Evolutionary conservation across 495 filamentous ascomycete species (phyloP).

Genomic region (Staphylotrichum tortipilum): DNA sequence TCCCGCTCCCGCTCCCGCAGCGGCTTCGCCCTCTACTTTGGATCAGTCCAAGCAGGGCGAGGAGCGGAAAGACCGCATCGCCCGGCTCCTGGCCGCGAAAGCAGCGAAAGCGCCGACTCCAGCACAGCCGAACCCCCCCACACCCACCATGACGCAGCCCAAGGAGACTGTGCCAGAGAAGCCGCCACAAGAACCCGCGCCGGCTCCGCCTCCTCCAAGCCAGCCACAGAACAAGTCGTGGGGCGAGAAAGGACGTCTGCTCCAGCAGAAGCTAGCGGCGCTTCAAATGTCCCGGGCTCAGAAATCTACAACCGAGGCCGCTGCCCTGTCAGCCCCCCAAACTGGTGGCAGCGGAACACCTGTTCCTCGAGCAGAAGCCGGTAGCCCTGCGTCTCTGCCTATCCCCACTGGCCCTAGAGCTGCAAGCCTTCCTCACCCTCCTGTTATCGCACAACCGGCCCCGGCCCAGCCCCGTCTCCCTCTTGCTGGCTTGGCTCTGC

Average conservation of each 20-base stretch:
- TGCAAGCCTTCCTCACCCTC: neutral
- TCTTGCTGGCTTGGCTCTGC: slow-evolving; percentile 8
- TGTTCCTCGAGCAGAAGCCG: neutral
- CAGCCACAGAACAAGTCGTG: slow-evolving; percentile 26
- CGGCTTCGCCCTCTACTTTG: slow-evolving; percentile 6
- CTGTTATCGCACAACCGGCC: neutral
- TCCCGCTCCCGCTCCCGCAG: too few species aligned
- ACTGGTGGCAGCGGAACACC: neutral
- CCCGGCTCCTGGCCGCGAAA: slow-evolving; percentile 58
- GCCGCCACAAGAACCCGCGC: slow-evolving; percentile 1
- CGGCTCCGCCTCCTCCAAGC: slow-evolving; percentile 8
- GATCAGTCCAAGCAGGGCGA: slow-evolving; percentile 40
- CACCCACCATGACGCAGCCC: slow-evolving; percentile 1
- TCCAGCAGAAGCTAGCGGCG: slow-evolving; percentile 40
- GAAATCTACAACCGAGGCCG: slow-evolving; percentile 5
- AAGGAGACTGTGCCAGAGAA: slow-evolving; percentile 9
- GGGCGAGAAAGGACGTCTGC: slow-evolving; percentile 36
- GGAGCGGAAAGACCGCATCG: slow-evolving; percentile 70
- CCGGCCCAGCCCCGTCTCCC: neutral
- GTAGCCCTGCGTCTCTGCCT: neutral
- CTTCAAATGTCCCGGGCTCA: slow-evolving; percentile 34
- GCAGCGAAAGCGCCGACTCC: slow-evolving; percentile 24
- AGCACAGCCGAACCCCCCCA: slow-evolving; percentile 1
- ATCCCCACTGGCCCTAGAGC: neutral
- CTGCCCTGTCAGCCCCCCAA: neutral